These are phyloP conservation scores for Cordyceps fumosorosea DNA, from an alignment of 2,329 filamentous ascomycete species.

Conservation along the genomic window DNA sequence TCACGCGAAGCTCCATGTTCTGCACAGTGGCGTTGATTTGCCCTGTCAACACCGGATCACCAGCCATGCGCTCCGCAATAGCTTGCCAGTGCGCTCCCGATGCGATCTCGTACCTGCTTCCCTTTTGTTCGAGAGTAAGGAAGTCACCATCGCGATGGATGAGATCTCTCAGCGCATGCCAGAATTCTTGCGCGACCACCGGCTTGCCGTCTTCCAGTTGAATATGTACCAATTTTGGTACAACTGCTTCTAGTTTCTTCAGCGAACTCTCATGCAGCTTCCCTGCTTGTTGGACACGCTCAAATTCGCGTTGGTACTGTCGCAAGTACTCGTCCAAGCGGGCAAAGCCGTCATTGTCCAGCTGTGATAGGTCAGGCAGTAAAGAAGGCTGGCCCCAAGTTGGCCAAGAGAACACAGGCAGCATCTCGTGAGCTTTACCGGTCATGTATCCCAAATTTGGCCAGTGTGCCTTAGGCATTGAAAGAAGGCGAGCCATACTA, in stretches of 20 bases:
- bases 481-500: not conserved
- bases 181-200: constrained; percentile 56
- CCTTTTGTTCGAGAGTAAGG: constrained; percentile 37
- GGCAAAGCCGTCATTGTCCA: constrained; percentile 16
- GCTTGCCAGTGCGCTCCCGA: constrained; percentile 42
- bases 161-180: constrained; percentile 53
- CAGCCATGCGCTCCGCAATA: constrained; percentile 35
- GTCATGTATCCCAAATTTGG: constrained; percentile 15
- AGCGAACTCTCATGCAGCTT: constrained; percentile 32
- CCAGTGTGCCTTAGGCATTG: constrained; percentile 14
- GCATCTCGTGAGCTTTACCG: constrained; percentile 15
- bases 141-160: constrained; percentile 44
- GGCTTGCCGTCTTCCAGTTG: constrained; percentile 44
- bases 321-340: constrained; percentile 20
- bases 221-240: constrained; percentile 54
- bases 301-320: constrained; percentile 25
- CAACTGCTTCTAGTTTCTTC: constrained; percentile 37
- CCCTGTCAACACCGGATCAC: constrained; percentile 24
- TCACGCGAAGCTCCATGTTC: constrained; percentile 18
- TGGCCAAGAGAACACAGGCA: constrained; percentile 10
- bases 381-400: not conserved
- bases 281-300: constrained; percentile 23
- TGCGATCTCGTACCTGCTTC: constrained; percentile 31
- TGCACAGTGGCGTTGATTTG: constrained; percentile 23
- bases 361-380: constrained; percentile 9